These are phyloP conservation scores for Triangularia setosa DNA, from an alignment of 2,329 filamentous ascomycete genomes.

Conservation along the genomic window DNA sequence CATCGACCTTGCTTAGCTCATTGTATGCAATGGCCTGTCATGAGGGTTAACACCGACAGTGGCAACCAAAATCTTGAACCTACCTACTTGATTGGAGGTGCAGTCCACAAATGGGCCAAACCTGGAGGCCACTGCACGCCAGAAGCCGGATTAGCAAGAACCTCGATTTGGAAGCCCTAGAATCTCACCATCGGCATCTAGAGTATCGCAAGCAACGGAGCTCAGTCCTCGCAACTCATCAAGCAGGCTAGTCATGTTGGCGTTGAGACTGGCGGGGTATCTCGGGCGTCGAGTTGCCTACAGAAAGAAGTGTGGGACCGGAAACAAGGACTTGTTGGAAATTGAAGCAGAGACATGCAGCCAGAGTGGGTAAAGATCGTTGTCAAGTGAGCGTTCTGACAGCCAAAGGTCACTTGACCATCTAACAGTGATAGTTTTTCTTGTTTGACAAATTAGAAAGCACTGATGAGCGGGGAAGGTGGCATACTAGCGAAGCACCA, in stretches of 20 bases:
- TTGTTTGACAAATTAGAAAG: not conserved
- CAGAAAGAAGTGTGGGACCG: not conserved
- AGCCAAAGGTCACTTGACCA: not conserved
- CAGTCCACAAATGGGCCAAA: constrained; percentile 49
- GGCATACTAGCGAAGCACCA: not conserved
- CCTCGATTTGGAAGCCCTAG: not conserved
- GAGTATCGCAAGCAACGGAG: constrained; percentile 50
- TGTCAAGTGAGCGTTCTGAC: not conserved
- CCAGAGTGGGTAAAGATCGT: not conserved
- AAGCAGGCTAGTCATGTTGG: constrained; percentile 30
- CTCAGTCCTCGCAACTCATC: constrained; percentile 41
- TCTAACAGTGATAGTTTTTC: not conserved
- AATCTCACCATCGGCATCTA: constrained; percentile 42
- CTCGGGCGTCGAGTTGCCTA: not conserved
- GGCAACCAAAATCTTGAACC: not conserved
- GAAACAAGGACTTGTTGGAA: not conserved
- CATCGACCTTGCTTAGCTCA: constrained; percentile 38
- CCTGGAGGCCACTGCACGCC: constrained; percentile 38
- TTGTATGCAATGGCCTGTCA: constrained; percentile 46
- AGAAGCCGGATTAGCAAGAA: not conserved
- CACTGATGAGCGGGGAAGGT: not conserved
- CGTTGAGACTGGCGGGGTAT: not conserved
- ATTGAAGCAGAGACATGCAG: not conserved
- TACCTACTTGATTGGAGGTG: constrained; percentile 53
- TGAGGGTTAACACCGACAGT: not conserved